phyloP scores from a whole-genome alignment of 2,329 filamentous ascomycete species.

The Sclerotinia subarctica region DNA sequence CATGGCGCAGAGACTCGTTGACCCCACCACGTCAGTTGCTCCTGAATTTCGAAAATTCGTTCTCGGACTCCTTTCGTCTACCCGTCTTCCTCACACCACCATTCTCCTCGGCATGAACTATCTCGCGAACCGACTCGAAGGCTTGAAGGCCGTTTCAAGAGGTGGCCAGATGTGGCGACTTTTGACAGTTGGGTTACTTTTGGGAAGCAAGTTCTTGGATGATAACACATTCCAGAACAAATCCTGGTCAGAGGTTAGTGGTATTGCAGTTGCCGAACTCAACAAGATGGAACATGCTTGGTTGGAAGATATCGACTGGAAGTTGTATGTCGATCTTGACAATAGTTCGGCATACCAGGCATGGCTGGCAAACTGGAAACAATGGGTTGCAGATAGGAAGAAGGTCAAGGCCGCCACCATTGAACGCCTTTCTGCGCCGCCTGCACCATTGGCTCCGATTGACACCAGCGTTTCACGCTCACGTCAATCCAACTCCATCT shows the following conservation, averaged over 20 bases:
- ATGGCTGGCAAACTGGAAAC: conserved; percentile 65
- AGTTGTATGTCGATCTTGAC: conserved; percentile 64
- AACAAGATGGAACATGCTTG: conserved; percentile 68
- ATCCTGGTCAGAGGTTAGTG: conserved; percentile 74
- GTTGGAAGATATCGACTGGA: conserved; percentile 64
- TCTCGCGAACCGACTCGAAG: conserved; percentile 60
- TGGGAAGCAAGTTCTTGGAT: conserved; percentile 74
- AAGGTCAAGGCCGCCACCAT: conserved; percentile 39
- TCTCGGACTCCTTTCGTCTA: conserved; percentile 68
- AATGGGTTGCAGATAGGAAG: conserved; percentile 52
- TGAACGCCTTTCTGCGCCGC: conserved; percentile 39
- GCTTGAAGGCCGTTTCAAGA: conserved; percentile 46
- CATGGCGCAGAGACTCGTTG: conserved; percentile 66
- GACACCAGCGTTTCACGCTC: conserved; percentile 60
- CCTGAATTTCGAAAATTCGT: conserved; percentile 72
- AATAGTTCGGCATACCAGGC: conserved; percentile 60
- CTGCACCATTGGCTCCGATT: conserved; percentile 45
- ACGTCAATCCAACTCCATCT: conserved; percentile 38
- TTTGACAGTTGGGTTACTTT: conserved; percentile 64
- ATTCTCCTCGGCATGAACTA: conserved; percentile 70
- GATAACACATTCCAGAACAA: conserved; percentile 79
- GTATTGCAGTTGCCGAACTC: conserved; percentile 64
- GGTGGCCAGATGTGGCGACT: conserved; percentile 64
- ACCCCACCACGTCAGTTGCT: conserved; percentile 55
- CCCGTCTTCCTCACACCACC: conserved; percentile 67